phyloP scores from a whole-genome alignment of 352 stramenopile genomes.

The Phytopythium ostracodes region DNA sequence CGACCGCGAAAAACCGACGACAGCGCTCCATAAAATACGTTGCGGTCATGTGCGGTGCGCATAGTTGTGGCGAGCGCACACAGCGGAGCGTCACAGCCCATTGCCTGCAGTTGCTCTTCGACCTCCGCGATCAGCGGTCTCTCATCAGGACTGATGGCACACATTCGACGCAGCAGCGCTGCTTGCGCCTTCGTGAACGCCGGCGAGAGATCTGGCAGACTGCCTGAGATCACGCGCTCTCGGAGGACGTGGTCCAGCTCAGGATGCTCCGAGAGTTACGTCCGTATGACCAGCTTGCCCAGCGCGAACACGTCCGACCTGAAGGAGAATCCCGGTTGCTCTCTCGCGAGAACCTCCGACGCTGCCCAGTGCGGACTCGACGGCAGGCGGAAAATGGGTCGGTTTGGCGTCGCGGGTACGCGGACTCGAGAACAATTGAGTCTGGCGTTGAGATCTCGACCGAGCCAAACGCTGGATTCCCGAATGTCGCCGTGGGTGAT shows the following conservation, averaged over 20 bases:
- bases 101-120: not conserved
- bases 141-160: not conserved
- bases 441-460: not conserved
- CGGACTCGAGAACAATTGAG: too few species aligned
- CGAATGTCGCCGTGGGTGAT: not conserved
- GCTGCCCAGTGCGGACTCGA: not conserved
- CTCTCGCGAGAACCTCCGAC: not conserved
- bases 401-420: too few species aligned
- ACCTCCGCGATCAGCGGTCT: not conserved
- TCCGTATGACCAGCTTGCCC: not conserved
- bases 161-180: not conserved
- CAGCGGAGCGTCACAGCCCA: not conserved
- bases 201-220: not conserved
- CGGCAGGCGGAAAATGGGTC: too few species aligned
- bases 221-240: not conserved
- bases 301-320: not conserved
- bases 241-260: not conserved
- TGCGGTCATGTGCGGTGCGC: not conserved
- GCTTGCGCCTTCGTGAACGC: not conserved
- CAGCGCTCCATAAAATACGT: not conserved
- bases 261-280: not conserved
- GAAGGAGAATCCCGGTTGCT: not conserved
- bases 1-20: not conserved
- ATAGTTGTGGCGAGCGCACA: not conserved
- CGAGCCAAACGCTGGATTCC: not conserved